Percentiles rank a stretch among this genome's conserved stretches.
Conservation (phyloP, 306 rosid species). For the Cicer arietinum region DNA sequence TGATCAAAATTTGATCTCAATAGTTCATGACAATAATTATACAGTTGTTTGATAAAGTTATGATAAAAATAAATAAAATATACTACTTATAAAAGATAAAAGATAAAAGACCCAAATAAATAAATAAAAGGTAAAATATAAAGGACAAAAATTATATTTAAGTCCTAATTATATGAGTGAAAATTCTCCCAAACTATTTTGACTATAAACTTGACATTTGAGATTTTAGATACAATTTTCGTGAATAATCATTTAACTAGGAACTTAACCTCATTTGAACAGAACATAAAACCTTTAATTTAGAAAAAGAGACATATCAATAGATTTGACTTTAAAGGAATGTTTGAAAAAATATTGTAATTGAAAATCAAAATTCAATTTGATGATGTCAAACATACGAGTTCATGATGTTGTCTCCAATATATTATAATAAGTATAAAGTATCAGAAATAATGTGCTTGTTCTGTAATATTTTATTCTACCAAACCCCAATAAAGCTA, state of each 20-base stretch:
- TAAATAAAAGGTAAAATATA: too few relatives aligned
- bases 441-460: not conserved
- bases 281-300: not conserved
- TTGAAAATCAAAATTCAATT: slow-evolving; percentile 1
- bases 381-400: not conserved
- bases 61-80: too few relatives aligned
- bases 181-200: not conserved
- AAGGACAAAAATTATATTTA: too few relatives aligned
- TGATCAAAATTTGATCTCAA: too few relatives aligned
- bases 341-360: not conserved
- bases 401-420: not conserved
- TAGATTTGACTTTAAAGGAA: slow-evolving; percentile 17
- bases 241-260: not conserved
- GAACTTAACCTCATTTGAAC: not conserved
- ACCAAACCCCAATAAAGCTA: not conserved
- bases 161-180: too few relatives aligned
- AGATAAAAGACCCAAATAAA: too few relatives aligned
- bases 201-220: not conserved
- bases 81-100: too few relatives aligned
- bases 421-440: not conserved
- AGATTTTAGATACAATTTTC: not conserved
- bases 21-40: too few relatives aligned
- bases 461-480: not conserved
- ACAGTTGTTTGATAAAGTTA: too few relatives aligned
- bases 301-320: not conserved